Evolutionary conservation across 768 basidiomycete species (phyloP).

Genomic region (Boletus huronensis): DNA sequence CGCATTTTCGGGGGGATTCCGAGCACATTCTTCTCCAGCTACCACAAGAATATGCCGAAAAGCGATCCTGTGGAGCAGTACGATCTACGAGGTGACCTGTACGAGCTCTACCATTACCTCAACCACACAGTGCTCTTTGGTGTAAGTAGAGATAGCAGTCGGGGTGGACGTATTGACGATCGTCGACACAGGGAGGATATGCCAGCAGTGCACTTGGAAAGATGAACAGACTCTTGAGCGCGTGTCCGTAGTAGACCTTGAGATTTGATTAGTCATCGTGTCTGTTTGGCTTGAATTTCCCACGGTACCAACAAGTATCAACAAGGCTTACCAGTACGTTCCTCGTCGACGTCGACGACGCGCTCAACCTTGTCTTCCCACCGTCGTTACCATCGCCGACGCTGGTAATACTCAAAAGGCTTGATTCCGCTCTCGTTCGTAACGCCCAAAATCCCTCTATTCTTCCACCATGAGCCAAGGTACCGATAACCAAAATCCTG

Average conservation of each 20-base stretch:
- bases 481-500: conserved; percentile 19
- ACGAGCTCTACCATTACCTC: conserved; percentile 77
- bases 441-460: background rate
- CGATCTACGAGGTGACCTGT: conserved; percentile 59
- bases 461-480: conserved; percentile 31
- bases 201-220: conserved; percentile 51
- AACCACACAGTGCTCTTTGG: conserved; percentile 81
- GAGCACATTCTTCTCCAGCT: conserved; percentile 55
- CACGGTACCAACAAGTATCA: conserved; percentile 21
- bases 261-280: conserved; percentile 14
- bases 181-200: conserved; percentile 43
- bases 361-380: conserved; percentile 14
- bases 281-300: conserved; percentile 1
- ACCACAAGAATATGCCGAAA: conserved; percentile 61
- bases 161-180: background rate
- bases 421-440: background rate
- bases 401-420: background rate
- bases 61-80: conserved; percentile 65
- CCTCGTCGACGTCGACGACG: conserved; percentile 18
- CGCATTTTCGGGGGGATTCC: conserved; percentile 79
- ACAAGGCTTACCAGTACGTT: conserved; percentile 27
- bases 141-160: conserved; percentile 39
- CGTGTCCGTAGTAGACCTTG: conserved; percentile 21
- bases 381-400: conserved; percentile 7
- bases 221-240: conserved; percentile 40